phyloP scores from a whole-genome alignment of 345 rosid genomes.

The Citrus sinensis region DVS_A1.0 CM039169.1:906501-907000 shows the following conservation, averaged over 20 bases:
- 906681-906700: too few species aligned
- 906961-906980: neutral
- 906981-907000: too few species aligned
- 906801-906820: conserved; percentile 32
- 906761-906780: conserved; percentile 38
- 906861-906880: conserved; percentile 28
- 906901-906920: conserved; percentile 20
- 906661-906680: neutral
- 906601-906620: conserved; percentile 7
- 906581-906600: neutral
- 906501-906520: neutral
- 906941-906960: conserved; percentile 26
- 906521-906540: neutral
- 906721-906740: too few species aligned
- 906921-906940: conserved; percentile 15
- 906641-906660: neutral
- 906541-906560: neutral
- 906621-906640: neutral
- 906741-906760: neutral
- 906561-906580: neutral
- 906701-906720: neutral
- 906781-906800: conserved; percentile 29
- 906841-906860: conserved; percentile 25
- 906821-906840: conserved; percentile 29
- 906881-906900: conserved; percentile 31